phyloP scores from a whole-genome alignment of 1,284 basidiomycete genomes.

The Ustilago bromivora region DNA sequence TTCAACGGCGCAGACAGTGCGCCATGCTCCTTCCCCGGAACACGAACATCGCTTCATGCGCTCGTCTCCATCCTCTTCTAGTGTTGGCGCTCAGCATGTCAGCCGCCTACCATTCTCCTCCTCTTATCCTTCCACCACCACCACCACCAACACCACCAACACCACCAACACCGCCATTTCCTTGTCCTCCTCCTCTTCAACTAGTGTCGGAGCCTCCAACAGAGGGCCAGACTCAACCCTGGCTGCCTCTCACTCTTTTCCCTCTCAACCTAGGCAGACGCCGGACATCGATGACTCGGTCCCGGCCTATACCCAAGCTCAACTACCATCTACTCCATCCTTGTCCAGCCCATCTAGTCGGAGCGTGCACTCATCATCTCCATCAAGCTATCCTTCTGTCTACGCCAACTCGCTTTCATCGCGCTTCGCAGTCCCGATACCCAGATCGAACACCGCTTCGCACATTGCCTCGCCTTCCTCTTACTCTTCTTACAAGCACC shows the following conservation, averaged over 20 bases:
- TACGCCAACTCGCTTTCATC: constrained; percentile 6
- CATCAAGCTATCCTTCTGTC: not conserved
- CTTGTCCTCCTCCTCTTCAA: not conserved
- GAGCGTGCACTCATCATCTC: not conserved
- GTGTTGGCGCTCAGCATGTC: not conserved
- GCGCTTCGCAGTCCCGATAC: not conserved
- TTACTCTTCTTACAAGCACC: not conserved
- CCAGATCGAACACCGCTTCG: not conserved
- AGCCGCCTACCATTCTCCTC: constrained; percentile 12
- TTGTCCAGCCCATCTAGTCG: constrained; percentile 10
- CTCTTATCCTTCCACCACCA: constrained; percentile 6
- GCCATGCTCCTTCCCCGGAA: not conserved
- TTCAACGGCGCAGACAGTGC: not conserved
- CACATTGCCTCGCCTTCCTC: too few species aligned
- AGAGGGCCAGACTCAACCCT: constrained; percentile 3
- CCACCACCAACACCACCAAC: not conserved
- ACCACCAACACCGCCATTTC: not conserved
- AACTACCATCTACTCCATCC: constrained; percentile 15
- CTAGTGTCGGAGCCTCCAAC: not conserved
- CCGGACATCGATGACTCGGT: not conserved
- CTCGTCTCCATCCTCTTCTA: not conserved
- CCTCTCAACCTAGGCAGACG: not conserved
- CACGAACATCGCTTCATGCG: constrained; percentile 7
- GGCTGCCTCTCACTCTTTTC: not conserved
- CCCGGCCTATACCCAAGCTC: constrained; percentile 16